A percentile compares a stretch with the other conserved stretches of the same genome.
phyloP scores from a whole-genome alignment of 2,329 filamentous ascomycete species.

The Microsporum canis region DNA sequence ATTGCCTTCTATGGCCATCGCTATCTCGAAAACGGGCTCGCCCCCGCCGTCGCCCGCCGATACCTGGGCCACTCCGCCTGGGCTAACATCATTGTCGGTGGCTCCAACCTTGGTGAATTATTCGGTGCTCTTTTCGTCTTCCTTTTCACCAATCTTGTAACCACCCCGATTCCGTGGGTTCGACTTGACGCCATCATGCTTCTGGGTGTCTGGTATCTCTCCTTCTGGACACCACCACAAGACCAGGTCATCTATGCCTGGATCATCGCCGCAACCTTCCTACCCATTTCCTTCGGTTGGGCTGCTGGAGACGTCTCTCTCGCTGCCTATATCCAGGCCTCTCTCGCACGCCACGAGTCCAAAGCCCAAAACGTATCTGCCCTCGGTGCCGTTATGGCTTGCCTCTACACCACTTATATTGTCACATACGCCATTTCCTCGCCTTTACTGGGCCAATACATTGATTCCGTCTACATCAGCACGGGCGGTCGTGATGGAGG shows the following conservation, averaged over 20 bases:
- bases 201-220: slow-evolving; percentile 40
- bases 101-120: slow-evolving; percentile 42
- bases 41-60: slow-evolving; percentile 36
- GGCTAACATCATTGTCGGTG: slow-evolving; percentile 42
- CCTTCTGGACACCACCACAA: slow-evolving; percentile 35
- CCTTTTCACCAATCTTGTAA: slow-evolving; percentile 39
- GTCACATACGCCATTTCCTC: slow-evolving; percentile 37
- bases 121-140: slow-evolving; percentile 40
- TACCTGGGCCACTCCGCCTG: slow-evolving; percentile 41
- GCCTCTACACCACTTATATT: slow-evolving; percentile 42
- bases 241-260: slow-evolving; percentile 36
- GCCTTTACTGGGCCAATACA: slow-evolving; percentile 37
- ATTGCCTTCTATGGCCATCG: slow-evolving; percentile 41
- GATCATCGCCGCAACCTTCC: slow-evolving; percentile 37
- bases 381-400: slow-evolving; percentile 42
- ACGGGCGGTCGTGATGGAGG: slow-evolving; percentile 20
- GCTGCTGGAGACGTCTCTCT: slow-evolving; percentile 43
- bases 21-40: slow-evolving; percentile 41
- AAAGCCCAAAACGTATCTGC: slow-evolving; percentile 38
- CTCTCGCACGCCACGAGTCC: slow-evolving; percentile 36
- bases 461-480: slow-evolving; percentile 32
- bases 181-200: slow-evolving; percentile 38
- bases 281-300: slow-evolving; percentile 42
- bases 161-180: slow-evolving; percentile 43
- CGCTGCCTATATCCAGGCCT: slow-evolving; percentile 42